Percentiles rank a stretch among this genome's conserved stretches.
phyloP scores from a whole-genome alignment of 129 eudicot species.

The Heracleum sosnowskyi region DNA sequence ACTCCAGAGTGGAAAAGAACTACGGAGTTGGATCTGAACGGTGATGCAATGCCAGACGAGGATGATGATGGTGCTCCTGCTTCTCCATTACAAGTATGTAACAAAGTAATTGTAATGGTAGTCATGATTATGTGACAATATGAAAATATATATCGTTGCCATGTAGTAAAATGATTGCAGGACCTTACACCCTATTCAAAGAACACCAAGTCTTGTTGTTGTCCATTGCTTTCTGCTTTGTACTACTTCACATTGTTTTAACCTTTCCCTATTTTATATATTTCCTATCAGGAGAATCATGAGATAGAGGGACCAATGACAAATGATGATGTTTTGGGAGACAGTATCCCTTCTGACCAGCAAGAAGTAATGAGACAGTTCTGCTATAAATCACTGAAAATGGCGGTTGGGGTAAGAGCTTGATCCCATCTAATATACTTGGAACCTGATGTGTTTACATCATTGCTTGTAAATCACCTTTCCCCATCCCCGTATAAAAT shows the following conservation, averaged over 20 bases:
- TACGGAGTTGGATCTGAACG: slow-evolving; percentile 87
- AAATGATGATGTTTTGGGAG: slow-evolving; percentile 95
- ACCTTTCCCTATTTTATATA: neutral
- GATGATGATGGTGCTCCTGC: slow-evolving; percentile 80
- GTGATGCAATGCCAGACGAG: slow-evolving; percentile 91
- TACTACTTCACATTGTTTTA: neutral
- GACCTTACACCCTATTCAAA: neutral
- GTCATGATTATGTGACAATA: neutral
- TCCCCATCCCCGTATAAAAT: neutral
- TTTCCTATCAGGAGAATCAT: slow-evolving; percentile 39
- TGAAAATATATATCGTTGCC: neutral
- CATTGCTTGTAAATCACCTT: neutral
- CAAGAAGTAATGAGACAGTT: slow-evolving; percentile 60
- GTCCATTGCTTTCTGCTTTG: neutral
- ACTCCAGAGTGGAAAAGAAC: slow-evolving; percentile 97
- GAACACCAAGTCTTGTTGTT: neutral
- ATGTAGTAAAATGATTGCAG: neutral
- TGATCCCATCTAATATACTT: neutral
- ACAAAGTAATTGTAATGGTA: neutral
- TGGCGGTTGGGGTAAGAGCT: slow-evolving; percentile 52
- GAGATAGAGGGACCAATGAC: slow-evolving; percentile 60
- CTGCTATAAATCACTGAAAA: slow-evolving; percentile 67
- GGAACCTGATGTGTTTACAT: neutral
- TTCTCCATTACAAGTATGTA: slow-evolving; percentile 51
- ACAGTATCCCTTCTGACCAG: slow-evolving; percentile 74